Percentiles rank a stretch among this genome's conserved stretches.
Conservation (phyloP, 768 basidiomycete genomes). For the Russula vinacea region DNA sequence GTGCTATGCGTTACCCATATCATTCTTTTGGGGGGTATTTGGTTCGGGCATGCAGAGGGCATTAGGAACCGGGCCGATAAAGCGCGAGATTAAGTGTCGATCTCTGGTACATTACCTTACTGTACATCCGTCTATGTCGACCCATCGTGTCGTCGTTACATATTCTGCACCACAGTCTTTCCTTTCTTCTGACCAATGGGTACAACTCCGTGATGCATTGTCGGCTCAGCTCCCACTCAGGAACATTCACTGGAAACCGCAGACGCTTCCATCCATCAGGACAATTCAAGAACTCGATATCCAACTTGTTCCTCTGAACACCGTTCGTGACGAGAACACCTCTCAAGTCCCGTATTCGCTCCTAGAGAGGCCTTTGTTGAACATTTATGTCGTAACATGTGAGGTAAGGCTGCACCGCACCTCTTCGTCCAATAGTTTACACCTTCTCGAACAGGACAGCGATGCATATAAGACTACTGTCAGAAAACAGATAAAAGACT, state of each 20-base stretch:
- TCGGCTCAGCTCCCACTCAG: slow-evolving; percentile 76
- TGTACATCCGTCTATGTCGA: slow-evolving; percentile 34
- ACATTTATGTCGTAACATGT: slow-evolving; percentile 82
- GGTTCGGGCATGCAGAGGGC: slow-evolving; percentile 41
- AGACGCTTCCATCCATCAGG: slow-evolving; percentile 63
- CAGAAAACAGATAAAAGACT: slow-evolving; percentile 88
- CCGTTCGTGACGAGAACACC: slow-evolving; percentile 65
- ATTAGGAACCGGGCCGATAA: background rate
- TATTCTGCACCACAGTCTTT: slow-evolving; percentile 63
- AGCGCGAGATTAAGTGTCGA: background rate
- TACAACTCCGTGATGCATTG: slow-evolving; percentile 61
- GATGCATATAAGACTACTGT: slow-evolving; percentile 77
- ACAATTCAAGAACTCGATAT: slow-evolving; percentile 90
- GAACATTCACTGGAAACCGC: slow-evolving; percentile 90
- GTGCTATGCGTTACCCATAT: slow-evolving; percentile 52
- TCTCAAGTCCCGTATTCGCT: slow-evolving; percentile 75
- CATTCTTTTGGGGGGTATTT: slow-evolving; percentile 54
- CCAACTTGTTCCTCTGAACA: slow-evolving; percentile 63
- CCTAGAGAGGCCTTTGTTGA: slow-evolving; percentile 82
- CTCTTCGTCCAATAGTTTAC: slow-evolving; percentile 26
- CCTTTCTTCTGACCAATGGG: slow-evolving; percentile 70
- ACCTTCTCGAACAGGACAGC: slow-evolving; percentile 42
- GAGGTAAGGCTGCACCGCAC: slow-evolving; percentile 57
- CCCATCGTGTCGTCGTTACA: slow-evolving; percentile 60
- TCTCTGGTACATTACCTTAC: background rate